A percentile compares a stretch with the other conserved stretches of the same genome.
phyloP scores from a whole-genome alignment of 2,329 filamentous ascomycete genomes.

The Trichoderma endophyticum region DNA sequence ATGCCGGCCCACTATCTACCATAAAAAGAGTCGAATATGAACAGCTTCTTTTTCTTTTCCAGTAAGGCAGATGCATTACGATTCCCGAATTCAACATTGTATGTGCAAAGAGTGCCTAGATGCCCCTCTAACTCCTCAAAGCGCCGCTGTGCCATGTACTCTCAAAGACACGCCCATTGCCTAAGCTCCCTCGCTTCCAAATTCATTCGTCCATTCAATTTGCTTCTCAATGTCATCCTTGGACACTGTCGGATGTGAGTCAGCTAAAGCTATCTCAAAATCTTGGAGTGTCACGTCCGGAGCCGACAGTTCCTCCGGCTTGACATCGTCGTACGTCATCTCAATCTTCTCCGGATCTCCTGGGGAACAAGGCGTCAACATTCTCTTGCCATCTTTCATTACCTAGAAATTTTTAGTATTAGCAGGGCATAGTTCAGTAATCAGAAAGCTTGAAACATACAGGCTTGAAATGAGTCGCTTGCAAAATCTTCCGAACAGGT shows the following conservation, averaged over 20 bases:
- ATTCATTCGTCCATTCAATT: slow-evolving; percentile 92
- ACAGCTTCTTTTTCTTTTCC: background rate
- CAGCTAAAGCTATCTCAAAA: slow-evolving; percentile 87
- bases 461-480: slow-evolving; percentile 95
- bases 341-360: slow-evolving; percentile 82
- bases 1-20: background rate
- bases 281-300: slow-evolving; percentile 86
- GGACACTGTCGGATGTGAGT: slow-evolving; percentile 85
- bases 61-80: slow-evolving; percentile 4
- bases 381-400: slow-evolving; percentile 61
- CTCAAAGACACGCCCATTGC: slow-evolving; percentile 19
- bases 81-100: slow-evolving; percentile 18
- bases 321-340: slow-evolving; percentile 89
- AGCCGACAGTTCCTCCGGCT: slow-evolving; percentile 79
- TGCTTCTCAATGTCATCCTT: slow-evolving; percentile 79
- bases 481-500: slow-evolving; percentile 92
- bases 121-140: slow-evolving; percentile 29
- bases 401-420: slow-evolving; percentile 50
- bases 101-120: slow-evolving; percentile 22
- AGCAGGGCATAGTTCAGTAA: background rate
- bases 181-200: slow-evolving; percentile 79
- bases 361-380: slow-evolving; percentile 87
- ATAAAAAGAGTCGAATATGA: background rate
- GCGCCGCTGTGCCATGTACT: slow-evolving; percentile 30
- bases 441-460: slow-evolving; percentile 45